Conservation (phyloP, 345 rosid genomes). For the Schrenkiella parvula region DNA sequence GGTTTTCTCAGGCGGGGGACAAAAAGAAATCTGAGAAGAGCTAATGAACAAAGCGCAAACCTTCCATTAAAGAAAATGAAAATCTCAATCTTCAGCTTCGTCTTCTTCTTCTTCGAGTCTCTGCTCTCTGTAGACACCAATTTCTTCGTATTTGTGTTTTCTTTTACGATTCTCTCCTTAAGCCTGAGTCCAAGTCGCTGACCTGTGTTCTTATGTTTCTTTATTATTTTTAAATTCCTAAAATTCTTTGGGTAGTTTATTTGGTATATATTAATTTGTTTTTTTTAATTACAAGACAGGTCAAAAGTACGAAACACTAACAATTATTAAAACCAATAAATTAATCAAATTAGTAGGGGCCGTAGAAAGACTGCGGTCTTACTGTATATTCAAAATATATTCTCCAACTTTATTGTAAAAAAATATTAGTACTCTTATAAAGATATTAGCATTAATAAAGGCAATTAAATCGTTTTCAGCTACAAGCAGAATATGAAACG, state of each 20-base stretch:
- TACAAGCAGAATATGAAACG: background rate
- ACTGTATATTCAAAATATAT: constrained; percentile 8
- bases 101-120: constrained; percentile 1
- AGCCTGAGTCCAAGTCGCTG: constrained; percentile 32
- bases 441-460: background rate
- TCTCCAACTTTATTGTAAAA: constrained; percentile 22
- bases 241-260: constrained; percentile 31
- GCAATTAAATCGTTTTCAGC: background rate
- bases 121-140: background rate
- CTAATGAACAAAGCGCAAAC: constrained; percentile 14
- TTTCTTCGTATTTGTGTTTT: constrained; percentile 17
- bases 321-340: constrained; percentile 1
- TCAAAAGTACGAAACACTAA: constrained; percentile 35
- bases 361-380: constrained; percentile 32
- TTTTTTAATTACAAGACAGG: constrained; percentile 27
- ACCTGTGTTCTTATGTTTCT: constrained; percentile 27
- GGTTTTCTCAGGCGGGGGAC: constrained; percentile 6
- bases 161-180: constrained; percentile 11
- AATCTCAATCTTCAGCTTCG: background rate
- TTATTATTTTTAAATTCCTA: background rate
- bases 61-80: constrained; percentile 25
- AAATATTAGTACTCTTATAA: background rate
- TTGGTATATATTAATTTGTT: background rate
- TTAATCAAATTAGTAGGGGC: constrained; percentile 1
- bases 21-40: constrained; percentile 9